Conservation (phyloP, 345 rosid genomes). For the Angophora floribunda region DNA sequence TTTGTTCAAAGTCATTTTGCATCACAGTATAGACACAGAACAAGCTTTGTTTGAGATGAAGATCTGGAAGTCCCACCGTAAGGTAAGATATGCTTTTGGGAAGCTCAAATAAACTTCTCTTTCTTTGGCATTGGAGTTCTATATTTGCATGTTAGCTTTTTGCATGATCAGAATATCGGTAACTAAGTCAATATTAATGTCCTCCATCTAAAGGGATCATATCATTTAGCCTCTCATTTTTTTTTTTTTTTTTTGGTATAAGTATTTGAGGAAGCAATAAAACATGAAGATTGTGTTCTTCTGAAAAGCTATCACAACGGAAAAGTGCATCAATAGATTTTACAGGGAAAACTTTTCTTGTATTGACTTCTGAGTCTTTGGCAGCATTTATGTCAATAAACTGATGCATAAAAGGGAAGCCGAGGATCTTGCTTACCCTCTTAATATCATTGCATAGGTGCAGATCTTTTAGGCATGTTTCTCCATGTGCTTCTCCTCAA, state of each 20-base stretch:
- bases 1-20: constrained; percentile 64
- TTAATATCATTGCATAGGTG: not conserved
- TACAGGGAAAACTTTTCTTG: not conserved
- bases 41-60: constrained; percentile 83
- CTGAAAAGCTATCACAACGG: not conserved
- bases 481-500: not conserved
- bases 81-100: constrained; percentile 26
- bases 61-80: constrained; percentile 75
- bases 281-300: not conserved
- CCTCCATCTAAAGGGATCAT: not conserved
- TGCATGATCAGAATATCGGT: not conserved
- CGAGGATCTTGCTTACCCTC: not conserved
- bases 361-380: not conserved
- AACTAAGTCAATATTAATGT: not conserved
- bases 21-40: constrained; percentile 70
- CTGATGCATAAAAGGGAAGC: not conserved
- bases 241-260: not conserved
- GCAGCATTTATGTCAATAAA: not conserved
- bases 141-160: not conserved
- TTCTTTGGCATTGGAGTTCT: not conserved
- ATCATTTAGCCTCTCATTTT: not conserved
- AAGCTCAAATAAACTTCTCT: not conserved
- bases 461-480: not conserved
- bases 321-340: not conserved
- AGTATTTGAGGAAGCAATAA: not conserved